Evolutionary conservation across 306 rosid genomes (phyloP), one percentile per base, ranked within the genome.

Genomic region (Pyrus betulifolia): DNA sequence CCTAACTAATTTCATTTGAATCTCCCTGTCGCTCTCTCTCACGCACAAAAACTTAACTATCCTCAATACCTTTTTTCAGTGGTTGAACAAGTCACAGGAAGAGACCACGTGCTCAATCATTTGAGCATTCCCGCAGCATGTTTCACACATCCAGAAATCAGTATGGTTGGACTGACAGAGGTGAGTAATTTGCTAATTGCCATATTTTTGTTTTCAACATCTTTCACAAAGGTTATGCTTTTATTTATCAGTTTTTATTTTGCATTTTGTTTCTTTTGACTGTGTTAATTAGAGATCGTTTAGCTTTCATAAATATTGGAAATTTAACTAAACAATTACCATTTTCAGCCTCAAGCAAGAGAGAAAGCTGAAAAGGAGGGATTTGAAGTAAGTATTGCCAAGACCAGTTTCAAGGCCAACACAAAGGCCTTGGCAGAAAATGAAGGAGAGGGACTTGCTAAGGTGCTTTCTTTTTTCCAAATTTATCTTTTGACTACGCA

Each of bases 331-430:
- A 75, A 54, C 2, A 70, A 44, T 22, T 81, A 64, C 52, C 75
- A 77, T 74, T 69, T 84, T 82, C 95, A 92, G 97, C 97, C 98
- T 85, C 97, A 92, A 85, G 97, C 97, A 78, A 90, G 97, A 87
- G 98, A 87, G 84, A 89, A 86, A 82, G 97, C 86, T 54, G 88
- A 82, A 80, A 88, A 86, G 69, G 98, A 90, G 76, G 96, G 98
- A 45, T 94, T 94, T 85, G 97, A 92, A 86, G 84, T 94, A 31
- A 83, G 96, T 78, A 82, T 94, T 82, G 85, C 95, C 83, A 94
- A 90, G 88, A 94, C 98, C 74, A 94, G 98, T 82, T 94, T 94
- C 82, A 94, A 94, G 89, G 98, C 98, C 57, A 94, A 94, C 91
- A 92, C 97, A 8, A 94, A 94, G 85, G 98, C 98, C 75, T 88